Conservation (phyloP, 768 basidiomycete genomes). For the Jaapia argillacea region DNA sequence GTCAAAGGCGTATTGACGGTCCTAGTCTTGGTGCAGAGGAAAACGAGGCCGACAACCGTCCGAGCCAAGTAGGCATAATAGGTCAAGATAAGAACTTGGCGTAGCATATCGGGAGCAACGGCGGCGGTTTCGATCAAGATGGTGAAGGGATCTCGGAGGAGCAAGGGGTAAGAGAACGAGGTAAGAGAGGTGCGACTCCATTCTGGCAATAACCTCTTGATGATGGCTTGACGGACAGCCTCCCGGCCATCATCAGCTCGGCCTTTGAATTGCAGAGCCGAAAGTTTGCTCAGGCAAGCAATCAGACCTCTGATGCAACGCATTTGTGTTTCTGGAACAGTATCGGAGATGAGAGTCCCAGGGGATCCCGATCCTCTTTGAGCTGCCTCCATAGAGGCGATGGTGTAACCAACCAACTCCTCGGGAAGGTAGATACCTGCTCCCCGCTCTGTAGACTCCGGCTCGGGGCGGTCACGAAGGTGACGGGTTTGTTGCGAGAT, state of each 20-base stretch:
- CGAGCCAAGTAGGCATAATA: conserved; percentile 90
- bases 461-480: conserved; percentile 66
- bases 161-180: conserved; percentile 75
- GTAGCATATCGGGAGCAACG: conserved; percentile 81
- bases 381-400: conserved; percentile 71
- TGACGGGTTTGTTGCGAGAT: conserved; percentile 81
- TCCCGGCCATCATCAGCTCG: conserved; percentile 68
- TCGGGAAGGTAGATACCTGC: conserved; percentile 87
- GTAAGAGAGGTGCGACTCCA: conserved; percentile 84
- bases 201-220: conserved; percentile 84
- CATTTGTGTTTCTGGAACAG: conserved; percentile 66
- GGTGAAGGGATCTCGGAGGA: conserved; percentile 85
- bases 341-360: conserved; percentile 54
- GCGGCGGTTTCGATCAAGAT: conserved; percentile 86
- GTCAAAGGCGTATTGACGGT: conserved; percentile 30
- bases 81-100: conserved; percentile 77
- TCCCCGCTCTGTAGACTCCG: conserved; percentile 65
- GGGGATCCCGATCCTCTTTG: conserved; percentile 54
- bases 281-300: conserved; percentile 55
- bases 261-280: conserved; percentile 57
- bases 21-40: conserved; percentile 65
- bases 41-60: conserved; percentile 78
- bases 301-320: conserved; percentile 74
- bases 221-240: conserved; percentile 72
- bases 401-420: conserved; percentile 83